Evolutionary conservation across 208 protist species (phyloP).

Genomic region (Trypanosoma vivax): DNA sequence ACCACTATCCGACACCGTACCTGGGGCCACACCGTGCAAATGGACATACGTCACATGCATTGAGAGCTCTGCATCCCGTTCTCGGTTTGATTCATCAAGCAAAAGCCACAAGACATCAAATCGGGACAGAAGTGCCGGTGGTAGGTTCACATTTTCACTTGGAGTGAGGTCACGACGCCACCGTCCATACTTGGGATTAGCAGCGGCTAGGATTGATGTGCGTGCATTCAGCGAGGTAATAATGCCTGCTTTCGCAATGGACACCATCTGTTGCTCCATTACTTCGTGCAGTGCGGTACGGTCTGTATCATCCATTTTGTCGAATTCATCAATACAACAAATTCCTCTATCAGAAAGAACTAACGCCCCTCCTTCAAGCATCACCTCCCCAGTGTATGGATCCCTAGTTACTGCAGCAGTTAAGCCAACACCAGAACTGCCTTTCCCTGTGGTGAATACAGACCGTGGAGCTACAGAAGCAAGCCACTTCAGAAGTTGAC

Average conservation of each 20-base stretch:
- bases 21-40: constrained; percentile 66
- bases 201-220: constrained; percentile 97
- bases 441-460: constrained; percentile 98
- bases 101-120: constrained; percentile 95
- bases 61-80: constrained; percentile 91
- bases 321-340: constrained; percentile 99
- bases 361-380: constrained; percentile 95
- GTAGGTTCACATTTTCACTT: constrained; percentile 98
- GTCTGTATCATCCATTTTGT: constrained; percentile 99
- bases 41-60: constrained; percentile 91
- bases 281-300: constrained; percentile 97
- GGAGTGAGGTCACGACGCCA: constrained; percentile 91
- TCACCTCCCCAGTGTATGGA: constrained; percentile 92
- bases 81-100: constrained; percentile 82
- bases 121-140: constrained; percentile 96
- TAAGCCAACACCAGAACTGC: constrained; percentile 97
- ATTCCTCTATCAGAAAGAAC: constrained; percentile 97
- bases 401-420: constrained; percentile 97
- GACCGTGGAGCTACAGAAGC: constrained; percentile 95
- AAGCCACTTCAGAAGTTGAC: constrained; percentile 98
- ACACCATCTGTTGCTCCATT: constrained; percentile 99
- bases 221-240: constrained; percentile 98
- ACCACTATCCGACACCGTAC: constrained; percentile 38
- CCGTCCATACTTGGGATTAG: constrained; percentile 96
- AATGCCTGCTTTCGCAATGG: constrained; percentile 99